phyloP scores from a whole-genome alignment of 2,329 filamentous ascomycete genomes.

The Sporothrix mexicana region DNA sequence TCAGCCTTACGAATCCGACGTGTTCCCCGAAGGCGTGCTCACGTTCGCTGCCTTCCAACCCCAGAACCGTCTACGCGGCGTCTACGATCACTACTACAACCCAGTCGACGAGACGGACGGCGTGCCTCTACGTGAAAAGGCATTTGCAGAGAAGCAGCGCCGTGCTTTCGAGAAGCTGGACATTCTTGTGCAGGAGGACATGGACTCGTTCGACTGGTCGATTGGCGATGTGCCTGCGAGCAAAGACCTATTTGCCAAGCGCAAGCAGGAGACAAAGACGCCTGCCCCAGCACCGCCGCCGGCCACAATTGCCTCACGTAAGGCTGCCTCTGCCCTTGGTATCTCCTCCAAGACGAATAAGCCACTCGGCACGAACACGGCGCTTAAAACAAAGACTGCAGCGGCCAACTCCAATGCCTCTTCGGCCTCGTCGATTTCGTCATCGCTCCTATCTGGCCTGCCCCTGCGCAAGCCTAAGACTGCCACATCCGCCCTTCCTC shows the following conservation, averaged over 20 bases:
- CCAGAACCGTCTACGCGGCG: conserved; percentile 66
- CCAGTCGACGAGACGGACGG: conserved; percentile 69
- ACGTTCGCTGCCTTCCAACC: conserved; percentile 64
- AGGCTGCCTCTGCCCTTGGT: conserved; percentile 60
- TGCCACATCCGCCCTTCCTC: conserved; percentile 25
- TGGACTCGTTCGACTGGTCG: conserved; percentile 67
- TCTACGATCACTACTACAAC: conserved; percentile 65
- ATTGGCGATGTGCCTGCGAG: conserved; percentile 61
- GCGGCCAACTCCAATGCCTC: conserved; percentile 14
- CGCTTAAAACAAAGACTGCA: conserved; percentile 39
- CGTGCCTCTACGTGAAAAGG: conserved; percentile 64
- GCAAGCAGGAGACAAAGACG: conserved; percentile 5
- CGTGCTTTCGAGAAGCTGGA: conserved; percentile 64
- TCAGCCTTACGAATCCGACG: conserved; percentile 72
- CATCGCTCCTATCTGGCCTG: conserved; percentile 32
- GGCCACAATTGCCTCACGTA: conserved; percentile 61
- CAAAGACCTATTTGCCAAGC: conserved; percentile 45
- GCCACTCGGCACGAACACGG: not conserved
- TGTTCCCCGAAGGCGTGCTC: conserved; percentile 64
- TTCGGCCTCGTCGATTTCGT: conserved; percentile 36
- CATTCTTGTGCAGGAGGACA: conserved; percentile 69
- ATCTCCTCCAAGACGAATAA: conserved; percentile 42
- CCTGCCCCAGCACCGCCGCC: conserved; percentile 41
- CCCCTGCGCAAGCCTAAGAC: conserved; percentile 32
- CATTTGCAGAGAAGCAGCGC: conserved; percentile 61